These are phyloP conservation scores for Tetrapisispora fleetii DNA, from an alignment of 805 yeast genomes.

Conservation along the genomic window DNA sequence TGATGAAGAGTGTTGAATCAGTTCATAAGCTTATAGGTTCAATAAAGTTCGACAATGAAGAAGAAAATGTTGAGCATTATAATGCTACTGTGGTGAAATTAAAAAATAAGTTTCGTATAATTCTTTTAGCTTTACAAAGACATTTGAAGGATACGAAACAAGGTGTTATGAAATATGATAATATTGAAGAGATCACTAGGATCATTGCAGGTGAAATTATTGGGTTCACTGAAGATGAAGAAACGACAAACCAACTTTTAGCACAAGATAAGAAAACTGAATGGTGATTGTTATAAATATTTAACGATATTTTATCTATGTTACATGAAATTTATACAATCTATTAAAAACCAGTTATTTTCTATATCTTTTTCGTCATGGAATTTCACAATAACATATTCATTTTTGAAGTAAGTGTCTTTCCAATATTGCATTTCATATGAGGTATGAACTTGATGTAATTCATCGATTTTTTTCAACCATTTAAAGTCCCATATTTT, in stretches of 20 bases:
- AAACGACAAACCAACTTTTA: constrained; percentile 7
- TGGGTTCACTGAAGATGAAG: constrained; percentile 24
- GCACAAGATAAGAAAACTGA: constrained; percentile 19
- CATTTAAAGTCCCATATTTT: constrained; percentile 37
- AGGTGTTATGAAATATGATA: constrained; percentile 26
- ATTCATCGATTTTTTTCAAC: constrained; percentile 26
- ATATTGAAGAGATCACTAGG: constrained; percentile 27
- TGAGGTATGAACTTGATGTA: constrained; percentile 40
- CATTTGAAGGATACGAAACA: constrained; percentile 1
- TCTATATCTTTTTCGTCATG: constrained; percentile 16
- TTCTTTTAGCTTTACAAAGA: constrained; percentile 31
- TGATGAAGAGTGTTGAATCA: constrained; percentile 15
- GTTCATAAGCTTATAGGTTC: constrained; percentile 23
- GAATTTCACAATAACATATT: constrained; percentile 33
- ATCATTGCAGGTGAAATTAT: constrained; percentile 24
- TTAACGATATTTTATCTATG: background rate
- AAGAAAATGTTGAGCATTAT: constrained; percentile 43
- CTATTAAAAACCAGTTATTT: constrained; percentile 20
- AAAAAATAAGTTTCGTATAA: constrained; percentile 50
- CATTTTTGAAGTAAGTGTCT: constrained; percentile 36
- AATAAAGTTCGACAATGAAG: constrained; percentile 38
- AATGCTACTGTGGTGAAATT: constrained; percentile 46
- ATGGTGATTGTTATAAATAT: constrained; percentile 10
- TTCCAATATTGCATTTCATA: constrained; percentile 52
- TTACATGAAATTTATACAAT: constrained; percentile 19